phyloP scores from a whole-genome alignment of 164 flowering plant genomes.

The Houttuynia cordata region DNA sequence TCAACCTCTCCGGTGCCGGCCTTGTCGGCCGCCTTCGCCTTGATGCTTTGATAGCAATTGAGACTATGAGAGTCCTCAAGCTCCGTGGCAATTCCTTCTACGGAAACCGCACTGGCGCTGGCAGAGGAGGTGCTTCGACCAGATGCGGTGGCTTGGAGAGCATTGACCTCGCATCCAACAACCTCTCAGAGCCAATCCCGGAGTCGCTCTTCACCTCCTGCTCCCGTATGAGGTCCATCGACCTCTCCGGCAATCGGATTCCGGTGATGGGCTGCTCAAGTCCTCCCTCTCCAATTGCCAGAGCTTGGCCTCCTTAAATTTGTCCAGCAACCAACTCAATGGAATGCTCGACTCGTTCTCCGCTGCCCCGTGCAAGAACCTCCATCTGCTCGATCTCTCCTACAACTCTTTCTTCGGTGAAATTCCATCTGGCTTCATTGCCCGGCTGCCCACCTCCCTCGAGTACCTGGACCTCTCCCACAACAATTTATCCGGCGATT shows the following conservation, averaged over 20 bases:
- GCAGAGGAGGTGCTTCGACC: background rate
- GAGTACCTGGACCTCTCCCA: constrained; percentile 39
- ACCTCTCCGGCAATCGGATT: constrained; percentile 47
- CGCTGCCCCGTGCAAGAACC: constrained; percentile 27
- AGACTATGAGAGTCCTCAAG: constrained; percentile 21
- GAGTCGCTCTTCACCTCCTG: constrained; percentile 25
- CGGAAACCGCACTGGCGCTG: constrained; percentile 25
- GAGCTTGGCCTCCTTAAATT: constrained; percentile 36
- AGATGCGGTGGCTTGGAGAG: constrained; percentile 15
- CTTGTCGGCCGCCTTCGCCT: constrained; percentile 39
- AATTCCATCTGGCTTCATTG: constrained; percentile 19
- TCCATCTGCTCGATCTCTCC: constrained; percentile 43
- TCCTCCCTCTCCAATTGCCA: constrained; percentile 26
- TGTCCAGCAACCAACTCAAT: constrained; percentile 42
- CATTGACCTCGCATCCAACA: constrained; percentile 51
- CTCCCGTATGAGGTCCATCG: constrained; percentile 27
- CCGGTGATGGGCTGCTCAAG: constrained; percentile 20
- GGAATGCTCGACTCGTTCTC: constrained; percentile 22
- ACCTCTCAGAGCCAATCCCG: constrained; percentile 30
- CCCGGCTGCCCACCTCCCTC: constrained; percentile 7
- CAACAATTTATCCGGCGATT: constrained; percentile 53
- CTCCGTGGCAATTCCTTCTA: constrained; percentile 41
- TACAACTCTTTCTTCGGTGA: constrained; percentile 35
- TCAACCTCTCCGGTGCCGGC: constrained; percentile 36
- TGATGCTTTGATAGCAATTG: constrained; percentile 27